These are phyloP conservation scores for Scleroderma citrinum DNA, from an alignment of 768 basidiomycete genomes.

Conservation along the genomic window DNA sequence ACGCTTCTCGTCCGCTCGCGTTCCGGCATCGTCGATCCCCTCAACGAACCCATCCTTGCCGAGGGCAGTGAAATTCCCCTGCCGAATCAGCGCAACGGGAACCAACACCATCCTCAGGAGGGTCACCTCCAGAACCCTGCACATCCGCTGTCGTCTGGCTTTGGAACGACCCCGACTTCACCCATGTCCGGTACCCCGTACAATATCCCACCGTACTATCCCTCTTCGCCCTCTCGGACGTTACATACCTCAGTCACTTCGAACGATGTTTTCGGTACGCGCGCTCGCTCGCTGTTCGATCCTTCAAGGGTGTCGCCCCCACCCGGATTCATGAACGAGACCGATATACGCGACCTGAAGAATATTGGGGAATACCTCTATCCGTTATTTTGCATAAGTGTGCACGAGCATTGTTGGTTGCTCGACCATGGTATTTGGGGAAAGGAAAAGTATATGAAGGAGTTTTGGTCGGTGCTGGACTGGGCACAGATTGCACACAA, in stretches of 20 bases:
- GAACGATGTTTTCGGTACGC: slow-evolving; percentile 10
- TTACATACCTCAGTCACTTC: slow-evolving; percentile 21
- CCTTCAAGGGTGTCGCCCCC: slow-evolving; percentile 7
- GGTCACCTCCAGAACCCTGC: slow-evolving; percentile 8
- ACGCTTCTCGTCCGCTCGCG: slow-evolving; percentile 77
- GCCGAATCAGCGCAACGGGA: slow-evolving; percentile 6
- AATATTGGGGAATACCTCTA: slow-evolving; percentile 50
- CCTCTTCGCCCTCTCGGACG: slow-evolving; percentile 25
- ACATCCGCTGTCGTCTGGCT: slow-evolving; percentile 15
- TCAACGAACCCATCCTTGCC: slow-evolving; percentile 25
- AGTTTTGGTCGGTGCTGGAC: slow-evolving; percentile 80
- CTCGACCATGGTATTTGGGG: slow-evolving; percentile 89
- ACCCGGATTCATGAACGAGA: slow-evolving; percentile 2
- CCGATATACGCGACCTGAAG: slow-evolving; percentile 20
- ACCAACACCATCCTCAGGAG: background rate
- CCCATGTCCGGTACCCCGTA: slow-evolving; percentile 39
- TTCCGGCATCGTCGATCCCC: slow-evolving; percentile 25
- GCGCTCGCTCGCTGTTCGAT: slow-evolving; percentile 26
- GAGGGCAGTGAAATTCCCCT: slow-evolving; percentile 14
- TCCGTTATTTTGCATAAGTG: slow-evolving; percentile 73
- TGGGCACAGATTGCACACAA: slow-evolving; percentile 54
- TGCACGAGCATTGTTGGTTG: slow-evolving; percentile 86
- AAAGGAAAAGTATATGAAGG: slow-evolving; percentile 76
- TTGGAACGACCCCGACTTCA: slow-evolving; percentile 32
- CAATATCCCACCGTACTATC: slow-evolving; percentile 22